Evolutionary conservation across 371 early-diverging fungal genomes (phyloP).

Genomic region (Enterocytospora artemiae): DNA sequence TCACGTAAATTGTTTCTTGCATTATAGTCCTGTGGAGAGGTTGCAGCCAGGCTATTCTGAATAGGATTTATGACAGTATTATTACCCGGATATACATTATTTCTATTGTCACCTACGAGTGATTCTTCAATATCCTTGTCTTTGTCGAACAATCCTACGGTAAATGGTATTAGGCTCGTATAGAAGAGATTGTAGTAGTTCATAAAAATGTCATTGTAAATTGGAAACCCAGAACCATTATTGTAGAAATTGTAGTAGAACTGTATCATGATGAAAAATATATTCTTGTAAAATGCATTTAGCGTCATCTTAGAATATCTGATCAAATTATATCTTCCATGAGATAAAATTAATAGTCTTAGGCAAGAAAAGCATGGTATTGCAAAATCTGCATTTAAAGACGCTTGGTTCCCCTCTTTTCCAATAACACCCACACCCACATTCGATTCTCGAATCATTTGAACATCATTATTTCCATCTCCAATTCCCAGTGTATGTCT

Average conservation of each 20-base stretch:
- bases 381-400: conserved; percentile 82
- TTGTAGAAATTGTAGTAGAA: conserved; percentile 54
- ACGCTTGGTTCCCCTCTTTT: conserved; percentile 85
- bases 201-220: conserved; percentile 55
- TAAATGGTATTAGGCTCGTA: conserved; percentile 56
- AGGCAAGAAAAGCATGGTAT: conserved; percentile 79
- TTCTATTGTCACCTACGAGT: too few species aligned
- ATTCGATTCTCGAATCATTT: conserved; percentile 89
- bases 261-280: conserved; percentile 55
- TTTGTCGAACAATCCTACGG: conserved; percentile 53
- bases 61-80: too few species aligned
- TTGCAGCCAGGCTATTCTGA: too few species aligned
- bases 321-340: conserved; percentile 49
- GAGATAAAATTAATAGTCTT: conserved; percentile 46
- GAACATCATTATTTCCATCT: conserved; percentile 74
- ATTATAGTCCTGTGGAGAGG: background rate
- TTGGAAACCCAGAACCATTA: conserved; percentile 53
- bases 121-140: conserved; percentile 31
- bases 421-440: conserved; percentile 87
- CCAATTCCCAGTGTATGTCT: conserved; percentile 72
- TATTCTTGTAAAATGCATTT: conserved; percentile 57
- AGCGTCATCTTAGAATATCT: conserved; percentile 53
- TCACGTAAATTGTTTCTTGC: background rate
- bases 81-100: background rate
- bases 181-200: conserved; percentile 57